These are phyloP conservation scores for Sporothrix humicola DNA, from an alignment of 2,329 filamentous ascomycete species.

Conservation along the genomic window DNA sequence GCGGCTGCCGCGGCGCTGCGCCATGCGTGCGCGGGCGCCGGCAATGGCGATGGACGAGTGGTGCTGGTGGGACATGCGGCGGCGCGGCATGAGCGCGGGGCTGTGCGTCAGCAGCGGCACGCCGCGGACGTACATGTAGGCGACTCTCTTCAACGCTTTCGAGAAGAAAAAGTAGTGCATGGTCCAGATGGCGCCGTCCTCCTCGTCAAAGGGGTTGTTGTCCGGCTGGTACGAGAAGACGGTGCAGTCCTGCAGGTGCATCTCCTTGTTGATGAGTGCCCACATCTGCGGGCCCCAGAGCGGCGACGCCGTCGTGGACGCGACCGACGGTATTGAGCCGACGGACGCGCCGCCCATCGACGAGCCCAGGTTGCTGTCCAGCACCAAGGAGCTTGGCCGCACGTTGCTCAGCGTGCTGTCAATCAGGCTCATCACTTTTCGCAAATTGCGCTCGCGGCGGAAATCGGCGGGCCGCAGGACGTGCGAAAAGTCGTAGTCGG, in stretches of 20 bases:
- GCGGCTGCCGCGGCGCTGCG: constrained; percentile 35
- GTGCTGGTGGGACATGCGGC: constrained; percentile 33
- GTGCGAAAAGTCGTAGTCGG: constrained; percentile 96
- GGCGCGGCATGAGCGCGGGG: constrained; percentile 52
- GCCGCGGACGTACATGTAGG: constrained; percentile 91
- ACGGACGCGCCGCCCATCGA: constrained; percentile 43
- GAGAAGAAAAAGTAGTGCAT: constrained; percentile 99
- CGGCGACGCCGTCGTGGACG: constrained; percentile 54
- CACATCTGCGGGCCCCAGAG: constrained; percentile 91
- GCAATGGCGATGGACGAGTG: constrained; percentile 34
- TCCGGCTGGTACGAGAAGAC: constrained; percentile 89
- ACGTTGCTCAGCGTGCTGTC: constrained; percentile 88
- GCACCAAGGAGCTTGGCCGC: constrained; percentile 63
- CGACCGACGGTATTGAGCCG: constrained; percentile 23
- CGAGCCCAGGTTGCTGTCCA: constrained; percentile 48
- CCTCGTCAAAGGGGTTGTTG: constrained; percentile 88
- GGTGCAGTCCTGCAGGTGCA: constrained; percentile 86
- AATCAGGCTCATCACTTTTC: constrained; percentile 82
- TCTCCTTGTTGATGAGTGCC: constrained; percentile 91
- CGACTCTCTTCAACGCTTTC: constrained; percentile 86
- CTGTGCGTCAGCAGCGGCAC: constrained; percentile 75
- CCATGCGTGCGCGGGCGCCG: constrained; percentile 28
- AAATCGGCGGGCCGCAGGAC: constrained; percentile 90
- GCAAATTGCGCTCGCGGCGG: constrained; percentile 78
- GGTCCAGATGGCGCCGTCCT: constrained; percentile 93